A percentile compares a stretch with the other conserved stretches of the same genome.
Conservation (phyloP, 768 basidiomycete genomes). For the Leucogyrophana mollusca region DNA sequence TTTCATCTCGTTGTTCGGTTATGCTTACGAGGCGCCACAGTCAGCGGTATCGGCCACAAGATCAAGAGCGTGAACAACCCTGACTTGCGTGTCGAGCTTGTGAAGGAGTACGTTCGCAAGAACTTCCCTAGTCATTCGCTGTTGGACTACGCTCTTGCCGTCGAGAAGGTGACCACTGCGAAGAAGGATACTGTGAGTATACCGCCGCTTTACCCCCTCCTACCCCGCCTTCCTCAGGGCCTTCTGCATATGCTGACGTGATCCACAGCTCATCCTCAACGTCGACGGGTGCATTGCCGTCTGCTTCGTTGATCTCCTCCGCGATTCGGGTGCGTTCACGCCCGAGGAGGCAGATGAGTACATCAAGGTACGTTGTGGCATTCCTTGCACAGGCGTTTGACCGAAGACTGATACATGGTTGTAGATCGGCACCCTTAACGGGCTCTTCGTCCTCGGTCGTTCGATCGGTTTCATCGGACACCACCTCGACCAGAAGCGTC, state of each 20-base stretch:
- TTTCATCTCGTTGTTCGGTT: too few species aligned
- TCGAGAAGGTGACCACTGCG: constrained; percentile 95
- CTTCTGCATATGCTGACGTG: neutral
- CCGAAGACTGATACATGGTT: constrained; percentile 1
- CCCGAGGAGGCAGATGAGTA: constrained; percentile 96
- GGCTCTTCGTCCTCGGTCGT: constrained; percentile 95
- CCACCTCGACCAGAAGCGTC: constrained; percentile 94
- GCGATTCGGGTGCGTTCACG: constrained; percentile 91
- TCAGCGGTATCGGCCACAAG: constrained; percentile 99
- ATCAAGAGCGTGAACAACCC: constrained; percentile 99
- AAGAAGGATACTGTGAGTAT: constrained; percentile 88
- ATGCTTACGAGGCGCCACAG: constrained; percentile 31
- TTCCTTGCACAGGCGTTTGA: neutral
- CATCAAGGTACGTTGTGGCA: constrained; percentile 58
- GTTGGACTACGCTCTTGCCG: constrained; percentile 92
- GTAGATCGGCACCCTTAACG: constrained; percentile 88
- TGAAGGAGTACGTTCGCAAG: constrained; percentile 94
- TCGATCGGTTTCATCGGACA: constrained; percentile 98
- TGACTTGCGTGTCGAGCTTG: constrained; percentile 87
- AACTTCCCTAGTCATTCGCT: constrained; percentile 94
- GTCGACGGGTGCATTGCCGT: constrained; percentile 96
- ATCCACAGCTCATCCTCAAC: constrained; percentile 80
- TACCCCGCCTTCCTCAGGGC: neutral
- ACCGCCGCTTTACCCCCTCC: too few species aligned
- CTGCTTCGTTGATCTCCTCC: constrained; percentile 93